Evolutionary conservation across 2,329 filamentous ascomycete species (phyloP), one percentile per base, ranked within the genome.

Genomic region (Epichloe baconii): DNA sequence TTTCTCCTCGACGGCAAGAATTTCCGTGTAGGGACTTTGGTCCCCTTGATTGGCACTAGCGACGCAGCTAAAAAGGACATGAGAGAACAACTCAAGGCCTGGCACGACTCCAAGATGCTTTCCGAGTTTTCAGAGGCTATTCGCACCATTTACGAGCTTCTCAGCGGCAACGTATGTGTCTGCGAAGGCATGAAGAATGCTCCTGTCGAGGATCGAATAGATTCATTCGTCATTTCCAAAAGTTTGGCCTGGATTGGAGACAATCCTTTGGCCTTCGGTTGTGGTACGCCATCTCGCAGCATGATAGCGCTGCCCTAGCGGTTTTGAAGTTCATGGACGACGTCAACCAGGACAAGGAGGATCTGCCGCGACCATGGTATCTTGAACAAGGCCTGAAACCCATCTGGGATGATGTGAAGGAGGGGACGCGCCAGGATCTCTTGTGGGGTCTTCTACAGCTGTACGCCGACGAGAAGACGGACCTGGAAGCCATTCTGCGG

Each of bases 211-310:
- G 88, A 97, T 67, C 83, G 86, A 44, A 78, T 85, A 40, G 78
- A 83, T 14, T 84, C 84, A 0, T 95, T 98, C 62, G 77, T 82
- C 50, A 86, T 98, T 56, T 86, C 88, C 1, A 78, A 86, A 83
- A 83, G 45, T 98, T 96, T 64, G 81, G 81, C 4, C 74, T 98
- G 37, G 86, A 94, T 64, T 98, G 93, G 93, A 83, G 88, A 65
- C 90, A 95, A 62, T 84, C 90, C 0, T 95, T 98, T 66, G 91
- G 88, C 11, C 75, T 98, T 47, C 82, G 90, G 43, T 74, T 98
- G 2, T 97, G 89, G 86, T 98, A 95, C 65, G 83, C 83, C 44
- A 86, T 82, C 41, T 75, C 79, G 2, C 72, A 78, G 36, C 75
- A 82, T 40, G 85, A 89, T 44, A 77, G 81, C 37, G 75, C 96